phyloP scores from a whole-genome alignment of 345 rosid species.

The Adansonia digitata region DNA sequence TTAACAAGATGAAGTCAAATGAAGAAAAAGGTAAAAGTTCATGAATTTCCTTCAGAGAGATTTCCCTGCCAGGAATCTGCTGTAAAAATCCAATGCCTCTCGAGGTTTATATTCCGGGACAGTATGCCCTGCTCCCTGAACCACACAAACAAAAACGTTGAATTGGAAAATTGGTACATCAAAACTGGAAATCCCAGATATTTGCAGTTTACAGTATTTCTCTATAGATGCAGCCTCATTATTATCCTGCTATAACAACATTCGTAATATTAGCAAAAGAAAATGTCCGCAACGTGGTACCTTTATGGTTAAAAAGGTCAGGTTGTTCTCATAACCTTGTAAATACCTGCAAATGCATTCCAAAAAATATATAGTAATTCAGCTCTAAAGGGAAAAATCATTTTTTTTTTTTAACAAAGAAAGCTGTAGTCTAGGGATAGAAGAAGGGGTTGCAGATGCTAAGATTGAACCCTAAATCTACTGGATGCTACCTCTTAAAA shows the following conservation, averaged over 20 bases:
- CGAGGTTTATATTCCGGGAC: conserved; percentile 85
- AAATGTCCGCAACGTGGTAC: conserved; percentile 19
- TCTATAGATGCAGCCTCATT: not conserved
- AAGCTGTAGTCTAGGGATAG: too few relatives aligned
- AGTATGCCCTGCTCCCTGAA: conserved; percentile 81
- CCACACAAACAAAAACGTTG: not conserved
- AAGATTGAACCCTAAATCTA: too few relatives aligned
- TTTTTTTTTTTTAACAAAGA: too few relatives aligned
- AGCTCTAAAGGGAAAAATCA: not conserved
- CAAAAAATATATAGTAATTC: not conserved
- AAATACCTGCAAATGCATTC: conserved; percentile 36
- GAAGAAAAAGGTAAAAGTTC: not conserved
- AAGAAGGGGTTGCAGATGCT: too few relatives aligned
- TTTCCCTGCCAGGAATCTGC: conserved; percentile 59
- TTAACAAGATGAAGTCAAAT: not conserved
- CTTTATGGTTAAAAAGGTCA: conserved; percentile 80
- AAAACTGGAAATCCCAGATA: not conserved
- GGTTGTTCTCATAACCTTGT: conserved; percentile 71
- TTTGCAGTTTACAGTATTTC: not conserved
- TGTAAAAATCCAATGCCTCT: conserved; percentile 74
- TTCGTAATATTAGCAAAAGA: too few relatives aligned
- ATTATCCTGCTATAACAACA: not conserved
- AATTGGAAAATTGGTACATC: not conserved
- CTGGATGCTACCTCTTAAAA: too few relatives aligned
- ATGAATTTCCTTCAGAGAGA: conserved; percentile 25